phyloP scores from a whole-genome alignment of 371 early-diverging fungal genomes.

The Actinomortierella ambigua region DNA sequence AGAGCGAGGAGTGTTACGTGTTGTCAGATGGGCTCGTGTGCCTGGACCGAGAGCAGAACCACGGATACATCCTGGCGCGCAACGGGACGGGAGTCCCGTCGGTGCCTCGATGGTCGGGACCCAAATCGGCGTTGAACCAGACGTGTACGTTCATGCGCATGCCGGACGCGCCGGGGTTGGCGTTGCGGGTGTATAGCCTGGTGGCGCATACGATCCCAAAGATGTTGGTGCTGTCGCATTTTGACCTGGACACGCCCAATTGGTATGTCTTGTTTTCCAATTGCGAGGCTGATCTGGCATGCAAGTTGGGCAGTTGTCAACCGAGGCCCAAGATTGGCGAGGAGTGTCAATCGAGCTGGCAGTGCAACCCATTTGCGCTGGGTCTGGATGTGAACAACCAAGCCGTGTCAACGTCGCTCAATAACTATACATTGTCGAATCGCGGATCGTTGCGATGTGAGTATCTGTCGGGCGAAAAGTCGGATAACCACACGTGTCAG shows the following conservation, averaged over 20 bases:
- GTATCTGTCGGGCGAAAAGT: slow-evolving; percentile 20
- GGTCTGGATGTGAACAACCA: slow-evolving; percentile 34
- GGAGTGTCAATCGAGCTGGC: slow-evolving; percentile 34
- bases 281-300: slow-evolving; percentile 21
- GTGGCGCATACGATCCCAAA: slow-evolving; percentile 22
- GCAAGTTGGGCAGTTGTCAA: slow-evolving; percentile 18
- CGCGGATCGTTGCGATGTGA: slow-evolving; percentile 23
- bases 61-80: slow-evolving; percentile 34
- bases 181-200: slow-evolving; percentile 35
- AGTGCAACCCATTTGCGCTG: slow-evolving; percentile 34
- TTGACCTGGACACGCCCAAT: slow-evolving; percentile 14
- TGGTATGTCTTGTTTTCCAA: slow-evolving; percentile 41
- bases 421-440: slow-evolving; percentile 11
- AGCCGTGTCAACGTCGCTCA: slow-evolving; percentile 12
- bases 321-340: slow-evolving; percentile 26
- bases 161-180: slow-evolving; percentile 33
- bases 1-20: slow-evolving; percentile 31
- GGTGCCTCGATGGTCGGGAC: slow-evolving; percentile 39
- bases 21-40: slow-evolving; percentile 33
- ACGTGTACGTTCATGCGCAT: slow-evolving; percentile 26
- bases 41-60: slow-evolving; percentile 16
- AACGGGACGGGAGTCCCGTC: slow-evolving; percentile 30
- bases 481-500: slow-evolving; percentile 28
- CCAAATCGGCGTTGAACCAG: slow-evolving; percentile 13
- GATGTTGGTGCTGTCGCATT: slow-evolving; percentile 20